These are phyloP conservation scores for Neltuma alba DNA, from an alignment of 306 rosid genomes.

Conservation along the genomic window DNA sequence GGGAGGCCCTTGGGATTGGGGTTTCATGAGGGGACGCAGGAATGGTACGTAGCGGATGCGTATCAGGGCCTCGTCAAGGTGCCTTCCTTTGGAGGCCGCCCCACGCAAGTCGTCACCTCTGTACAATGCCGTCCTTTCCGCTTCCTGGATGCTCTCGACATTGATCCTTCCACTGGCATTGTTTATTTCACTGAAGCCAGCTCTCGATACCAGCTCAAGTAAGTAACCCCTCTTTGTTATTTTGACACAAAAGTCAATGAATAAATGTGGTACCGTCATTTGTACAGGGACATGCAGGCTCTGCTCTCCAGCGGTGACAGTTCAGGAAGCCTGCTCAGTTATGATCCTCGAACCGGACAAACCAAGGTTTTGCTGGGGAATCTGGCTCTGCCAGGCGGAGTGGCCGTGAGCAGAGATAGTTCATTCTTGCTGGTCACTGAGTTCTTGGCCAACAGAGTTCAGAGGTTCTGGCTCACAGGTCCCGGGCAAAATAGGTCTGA, in stretches of 20 bases:
- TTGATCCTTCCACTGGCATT: conserved; percentile 47
- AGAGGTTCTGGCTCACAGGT: conserved; percentile 43
- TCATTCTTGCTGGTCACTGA: conserved; percentile 47
- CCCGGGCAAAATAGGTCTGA: conserved; percentile 36
- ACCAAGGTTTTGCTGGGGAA: conserved; percentile 40
- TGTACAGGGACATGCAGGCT: conserved; percentile 33
- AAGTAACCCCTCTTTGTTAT: neutral
- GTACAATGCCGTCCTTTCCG: conserved; percentile 16
- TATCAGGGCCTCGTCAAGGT: conserved; percentile 32
- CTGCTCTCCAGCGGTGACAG: conserved; percentile 31
- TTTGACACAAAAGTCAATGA: too few species aligned
- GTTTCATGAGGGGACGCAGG: conserved; percentile 1
- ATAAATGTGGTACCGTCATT: too few species aligned
- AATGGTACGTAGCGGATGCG: conserved; percentile 32
- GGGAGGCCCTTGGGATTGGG: conserved; percentile 44
- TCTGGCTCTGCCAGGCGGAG: conserved; percentile 49
- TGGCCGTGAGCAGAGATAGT: conserved; percentile 44
- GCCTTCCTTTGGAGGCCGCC: conserved; percentile 36
- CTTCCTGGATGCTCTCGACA: conserved; percentile 41
- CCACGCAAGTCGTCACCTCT: conserved; percentile 22
- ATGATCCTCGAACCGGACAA: conserved; percentile 42
- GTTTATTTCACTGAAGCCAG: conserved; percentile 53
- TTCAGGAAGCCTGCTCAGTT: conserved; percentile 46
- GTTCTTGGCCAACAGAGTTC: conserved; percentile 28
- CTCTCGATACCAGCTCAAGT: conserved; percentile 40